These are phyloP conservation scores for Lagenidium giganteum DNA, from an alignment of 352 stramenopile species.

Conservation along the genomic window DNA sequence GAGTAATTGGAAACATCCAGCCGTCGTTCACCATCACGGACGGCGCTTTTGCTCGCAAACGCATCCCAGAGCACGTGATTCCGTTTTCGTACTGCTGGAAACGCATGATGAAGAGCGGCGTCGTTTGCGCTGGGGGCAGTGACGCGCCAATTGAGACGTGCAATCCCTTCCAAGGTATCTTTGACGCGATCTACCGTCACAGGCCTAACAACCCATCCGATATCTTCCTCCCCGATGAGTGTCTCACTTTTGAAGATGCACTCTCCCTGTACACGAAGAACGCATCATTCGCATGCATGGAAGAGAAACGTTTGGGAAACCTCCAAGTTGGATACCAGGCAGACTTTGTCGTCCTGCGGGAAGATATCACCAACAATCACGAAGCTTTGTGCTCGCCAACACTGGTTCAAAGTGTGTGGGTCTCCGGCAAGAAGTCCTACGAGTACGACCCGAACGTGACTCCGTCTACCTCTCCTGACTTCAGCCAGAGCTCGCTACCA, in stretches of 20 bases:
- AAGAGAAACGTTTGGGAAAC: conserved; percentile 47
- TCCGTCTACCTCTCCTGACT: conserved; percentile 19
- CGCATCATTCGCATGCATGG: conserved; percentile 56
- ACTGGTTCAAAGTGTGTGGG: conserved; percentile 60
- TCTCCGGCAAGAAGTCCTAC: conserved; percentile 54
- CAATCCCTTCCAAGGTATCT: conserved; percentile 86
- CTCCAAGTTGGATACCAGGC: conserved; percentile 43
- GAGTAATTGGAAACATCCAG: conserved; percentile 86
- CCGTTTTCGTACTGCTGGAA: conserved; percentile 84
- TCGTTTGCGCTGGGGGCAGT: conserved; percentile 77
- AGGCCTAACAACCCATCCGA: conserved; percentile 39
- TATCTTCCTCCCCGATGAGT: conserved; percentile 59
- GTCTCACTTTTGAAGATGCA: conserved; percentile 68
- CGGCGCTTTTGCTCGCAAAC: conserved; percentile 72
- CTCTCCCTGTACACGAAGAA: conserved; percentile 81
- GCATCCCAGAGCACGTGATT: conserved; percentile 50
- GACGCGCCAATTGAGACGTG: conserved; percentile 85
- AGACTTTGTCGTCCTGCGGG: conserved; percentile 72
- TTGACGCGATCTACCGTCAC: conserved; percentile 78
- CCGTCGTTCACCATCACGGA: conserved; percentile 87
- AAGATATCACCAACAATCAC: conserved; percentile 43
- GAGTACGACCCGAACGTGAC: conserved; percentile 22
- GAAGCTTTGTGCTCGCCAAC: conserved; percentile 31
- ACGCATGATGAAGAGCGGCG: conserved; percentile 61
- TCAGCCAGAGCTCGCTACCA: conserved; percentile 52